Conservation (phyloP, 805 yeast genomes). For the Torulaspora indica region DNA sequence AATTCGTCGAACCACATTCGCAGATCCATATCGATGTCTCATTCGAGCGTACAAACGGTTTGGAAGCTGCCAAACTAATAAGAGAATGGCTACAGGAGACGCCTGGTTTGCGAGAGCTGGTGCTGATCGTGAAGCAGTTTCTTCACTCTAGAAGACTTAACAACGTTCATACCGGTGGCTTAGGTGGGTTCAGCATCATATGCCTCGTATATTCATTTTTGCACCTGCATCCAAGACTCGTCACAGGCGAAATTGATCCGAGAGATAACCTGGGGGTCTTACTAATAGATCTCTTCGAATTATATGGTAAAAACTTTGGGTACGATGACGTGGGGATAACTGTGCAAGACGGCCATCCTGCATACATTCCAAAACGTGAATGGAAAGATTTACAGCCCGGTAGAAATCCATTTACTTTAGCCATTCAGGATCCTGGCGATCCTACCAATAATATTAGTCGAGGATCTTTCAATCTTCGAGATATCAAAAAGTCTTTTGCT, state of each 20-base stretch:
- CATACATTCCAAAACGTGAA: slow-evolving; percentile 55
- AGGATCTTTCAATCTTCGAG: slow-evolving; percentile 74
- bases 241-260: slow-evolving; percentile 62
- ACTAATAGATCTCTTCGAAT: slow-evolving; percentile 85
- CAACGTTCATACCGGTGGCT: slow-evolving; percentile 87
- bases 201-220: slow-evolving; percentile 80
- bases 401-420: slow-evolving; percentile 53
- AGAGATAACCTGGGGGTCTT: slow-evolving; percentile 77
- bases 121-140: slow-evolving; percentile 79
- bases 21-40: slow-evolving; percentile 82
- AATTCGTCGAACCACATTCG: slow-evolving; percentile 70
- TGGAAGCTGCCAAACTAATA: slow-evolving; percentile 75
- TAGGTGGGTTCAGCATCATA: slow-evolving; percentile 92
- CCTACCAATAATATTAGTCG: slow-evolving; percentile 73
- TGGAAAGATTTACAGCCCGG: slow-evolving; percentile 42
- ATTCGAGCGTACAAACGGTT: slow-evolving; percentile 78
- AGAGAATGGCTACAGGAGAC: slow-evolving; percentile 64
- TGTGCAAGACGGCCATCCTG: slow-evolving; percentile 50
- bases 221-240: slow-evolving; percentile 69
- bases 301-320: slow-evolving; percentile 85
- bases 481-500: slow-evolving; percentile 76
- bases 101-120: slow-evolving; percentile 80
- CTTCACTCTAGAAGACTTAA: slow-evolving; percentile 71
- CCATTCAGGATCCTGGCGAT: slow-evolving; percentile 89
- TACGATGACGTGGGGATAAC: slow-evolving; percentile 73